phyloP scores from a whole-genome alignment of 352 stramenopile species.

The Peronospora belbahrii region DNA sequence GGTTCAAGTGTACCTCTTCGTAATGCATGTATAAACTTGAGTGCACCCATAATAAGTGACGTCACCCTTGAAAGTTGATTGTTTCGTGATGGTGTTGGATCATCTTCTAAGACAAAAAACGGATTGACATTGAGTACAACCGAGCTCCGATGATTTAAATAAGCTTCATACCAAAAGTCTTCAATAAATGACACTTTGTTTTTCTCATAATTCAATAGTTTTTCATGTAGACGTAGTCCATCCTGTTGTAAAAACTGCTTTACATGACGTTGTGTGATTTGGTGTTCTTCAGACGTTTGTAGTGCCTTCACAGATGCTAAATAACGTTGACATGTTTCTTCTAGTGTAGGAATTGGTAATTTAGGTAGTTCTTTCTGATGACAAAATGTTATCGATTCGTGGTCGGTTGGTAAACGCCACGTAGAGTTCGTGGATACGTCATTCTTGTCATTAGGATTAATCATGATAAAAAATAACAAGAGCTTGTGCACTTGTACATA shows the following conservation, averaged over 20 bases:
- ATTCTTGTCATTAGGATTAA: not conserved
- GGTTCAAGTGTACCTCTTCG: conserved; percentile 86
- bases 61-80: conserved; percentile 86
- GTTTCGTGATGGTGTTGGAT: conserved; percentile 82
- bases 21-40: conserved; percentile 90
- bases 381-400: conserved; percentile 56
- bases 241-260: conserved; percentile 53
- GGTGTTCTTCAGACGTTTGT: conserved; percentile 63
- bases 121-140: conserved; percentile 96
- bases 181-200: conserved; percentile 81
- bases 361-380: conserved; percentile 72
- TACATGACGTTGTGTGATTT: conserved; percentile 38
- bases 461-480: too few relatives aligned
- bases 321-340: conserved; percentile 76
- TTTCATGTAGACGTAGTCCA: conserved; percentile 63
- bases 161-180: conserved; percentile 95
- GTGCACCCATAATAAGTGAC: conserved; percentile 84
- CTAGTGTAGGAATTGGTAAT: conserved; percentile 75
- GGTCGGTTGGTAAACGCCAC: conserved; percentile 24
- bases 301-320: conserved; percentile 66
- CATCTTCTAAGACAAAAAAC: conserved; percentile 92
- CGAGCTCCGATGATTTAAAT: conserved; percentile 87
- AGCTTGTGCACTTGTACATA: not conserved
- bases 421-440: not conserved
- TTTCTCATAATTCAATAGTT: conserved; percentile 62